phyloP scores from a whole-genome alignment of 768 basidiomycete genomes.

The Tylopilus sp. region DNA sequence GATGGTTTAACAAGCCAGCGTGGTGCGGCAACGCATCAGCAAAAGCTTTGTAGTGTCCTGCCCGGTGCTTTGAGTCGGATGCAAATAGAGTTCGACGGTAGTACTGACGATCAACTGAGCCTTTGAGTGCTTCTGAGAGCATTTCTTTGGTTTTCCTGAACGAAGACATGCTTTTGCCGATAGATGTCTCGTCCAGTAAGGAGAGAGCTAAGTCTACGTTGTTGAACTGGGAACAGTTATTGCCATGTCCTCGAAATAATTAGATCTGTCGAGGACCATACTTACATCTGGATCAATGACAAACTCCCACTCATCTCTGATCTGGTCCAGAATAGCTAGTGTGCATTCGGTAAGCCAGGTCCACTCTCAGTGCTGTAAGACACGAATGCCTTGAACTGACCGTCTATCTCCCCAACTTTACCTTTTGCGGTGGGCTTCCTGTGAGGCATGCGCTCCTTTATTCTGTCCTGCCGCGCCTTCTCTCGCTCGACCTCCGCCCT shows the following conservation, averaged over 20 bases:
- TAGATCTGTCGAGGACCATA: background rate
- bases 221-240: constrained; percentile 63
- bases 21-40: constrained; percentile 93
- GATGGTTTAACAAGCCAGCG: constrained; percentile 67
- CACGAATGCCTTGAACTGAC: constrained; percentile 40
- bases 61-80: constrained; percentile 6
- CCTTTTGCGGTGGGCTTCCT: constrained; percentile 50
- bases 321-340: constrained; percentile 78
- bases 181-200: constrained; percentile 72
- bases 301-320: constrained; percentile 88
- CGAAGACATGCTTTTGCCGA: constrained; percentile 71
- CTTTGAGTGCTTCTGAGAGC: constrained; percentile 77
- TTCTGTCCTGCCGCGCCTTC: constrained; percentile 62
- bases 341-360: background rate
- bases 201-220: constrained; percentile 91
- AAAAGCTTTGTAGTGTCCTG: constrained; percentile 92
- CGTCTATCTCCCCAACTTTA: constrained; percentile 81
- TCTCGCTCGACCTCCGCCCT: constrained; percentile 62
- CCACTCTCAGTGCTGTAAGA: background rate
- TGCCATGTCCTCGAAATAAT: constrained; percentile 3
- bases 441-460: constrained; percentile 64
- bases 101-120: constrained; percentile 81
- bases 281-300: constrained; percentile 78
- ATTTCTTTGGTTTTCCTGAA: constrained; percentile 74
- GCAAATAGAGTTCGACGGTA: background rate